A percentile compares a stretch with the other conserved stretches of the same genome.
Evolutionary conservation across 2,329 filamentous ascomycete genomes (phyloP).

Genomic region (Alternaria gaisen): DNA sequence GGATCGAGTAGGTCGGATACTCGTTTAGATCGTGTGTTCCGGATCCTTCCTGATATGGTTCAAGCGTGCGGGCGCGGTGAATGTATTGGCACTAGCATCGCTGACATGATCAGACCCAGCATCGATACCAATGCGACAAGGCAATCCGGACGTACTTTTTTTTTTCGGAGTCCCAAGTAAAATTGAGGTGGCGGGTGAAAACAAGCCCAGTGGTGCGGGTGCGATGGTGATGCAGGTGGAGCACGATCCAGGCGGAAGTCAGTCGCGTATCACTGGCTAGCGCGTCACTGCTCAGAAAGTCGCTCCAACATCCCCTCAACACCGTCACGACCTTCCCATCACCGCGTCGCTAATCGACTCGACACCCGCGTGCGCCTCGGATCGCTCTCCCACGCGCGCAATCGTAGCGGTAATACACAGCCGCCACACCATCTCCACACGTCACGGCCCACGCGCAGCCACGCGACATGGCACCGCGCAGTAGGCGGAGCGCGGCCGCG

Average conservation of each 20-base stretch:
- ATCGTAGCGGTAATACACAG: neutral
- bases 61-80: neutral
- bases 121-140: neutral
- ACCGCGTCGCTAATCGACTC: conserved; percentile 24
- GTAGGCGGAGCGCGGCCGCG: conserved; percentile 49
- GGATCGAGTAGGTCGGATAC: neutral
- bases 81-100: neutral
- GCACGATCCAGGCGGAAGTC: conserved; percentile 18
- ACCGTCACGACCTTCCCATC: conserved; percentile 15
- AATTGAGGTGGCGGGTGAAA: neutral
- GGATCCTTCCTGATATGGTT: neutral
- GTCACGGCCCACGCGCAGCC: conserved; percentile 32
- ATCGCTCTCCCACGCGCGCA: conserved; percentile 11
- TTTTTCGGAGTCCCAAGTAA: neutral
- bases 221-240: neutral
- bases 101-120: neutral
- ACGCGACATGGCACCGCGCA: conserved; percentile 52
- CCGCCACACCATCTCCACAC: neutral
- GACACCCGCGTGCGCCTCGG: conserved; percentile 14
- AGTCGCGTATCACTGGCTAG: conserved; percentile 25
- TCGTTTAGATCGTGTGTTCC: neutral
- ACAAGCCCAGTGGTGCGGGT: neutral
- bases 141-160: neutral
- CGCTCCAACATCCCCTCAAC: conserved; percentile 17
- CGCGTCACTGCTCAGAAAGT: conserved; percentile 28